A percentile compares a stretch with the other conserved stretches of the same genome.
These are phyloP conservation scores for Metschnikowia bowlesiae DNA, from an alignment of 805 yeast genomes.

Conservation along the genomic window DNA sequence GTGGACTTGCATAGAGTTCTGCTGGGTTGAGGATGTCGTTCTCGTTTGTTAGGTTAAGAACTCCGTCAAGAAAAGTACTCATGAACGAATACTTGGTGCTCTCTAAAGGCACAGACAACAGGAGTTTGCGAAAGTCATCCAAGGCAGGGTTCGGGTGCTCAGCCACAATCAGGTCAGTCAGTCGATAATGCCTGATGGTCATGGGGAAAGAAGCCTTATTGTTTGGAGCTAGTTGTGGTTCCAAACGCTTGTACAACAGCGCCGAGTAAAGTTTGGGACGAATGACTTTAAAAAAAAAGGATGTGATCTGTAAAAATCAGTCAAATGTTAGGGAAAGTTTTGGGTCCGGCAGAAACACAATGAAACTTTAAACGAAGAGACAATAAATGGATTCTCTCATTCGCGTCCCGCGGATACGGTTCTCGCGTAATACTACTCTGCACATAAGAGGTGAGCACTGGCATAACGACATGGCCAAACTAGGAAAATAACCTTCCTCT, in stretches of 20 bases:
- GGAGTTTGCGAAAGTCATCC: constrained; percentile 19
- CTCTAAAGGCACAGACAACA: constrained; percentile 26
- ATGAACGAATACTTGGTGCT: constrained; percentile 25
- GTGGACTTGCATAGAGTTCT: neutral
- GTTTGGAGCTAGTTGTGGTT: neutral
- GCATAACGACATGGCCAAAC: neutral
- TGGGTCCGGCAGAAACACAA: neutral
- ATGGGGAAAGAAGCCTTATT: neutral
- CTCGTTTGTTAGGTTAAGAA: constrained; percentile 21
- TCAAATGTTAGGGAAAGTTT: neutral
- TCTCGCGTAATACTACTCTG: neutral
- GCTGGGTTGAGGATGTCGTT: constrained; percentile 11
- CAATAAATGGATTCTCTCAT: neutral
- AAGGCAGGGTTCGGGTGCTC: neutral
- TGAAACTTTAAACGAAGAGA: neutral
- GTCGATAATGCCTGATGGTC: neutral
- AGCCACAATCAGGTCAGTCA: neutral
- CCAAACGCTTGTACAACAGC: neutral
- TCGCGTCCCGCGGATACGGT: neutral
- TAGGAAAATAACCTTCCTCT: neutral
- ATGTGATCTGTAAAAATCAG: neutral
- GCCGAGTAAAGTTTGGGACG: neutral
- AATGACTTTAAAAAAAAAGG: neutral
- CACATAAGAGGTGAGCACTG: neutral
- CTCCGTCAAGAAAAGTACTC: constrained; percentile 22